Percentiles rank a stretch among this genome's conserved stretches.
phyloP scores from a whole-genome alignment of 371 early-diverging fungal species.

The Dinochytrium kinnereticum region DNA sequence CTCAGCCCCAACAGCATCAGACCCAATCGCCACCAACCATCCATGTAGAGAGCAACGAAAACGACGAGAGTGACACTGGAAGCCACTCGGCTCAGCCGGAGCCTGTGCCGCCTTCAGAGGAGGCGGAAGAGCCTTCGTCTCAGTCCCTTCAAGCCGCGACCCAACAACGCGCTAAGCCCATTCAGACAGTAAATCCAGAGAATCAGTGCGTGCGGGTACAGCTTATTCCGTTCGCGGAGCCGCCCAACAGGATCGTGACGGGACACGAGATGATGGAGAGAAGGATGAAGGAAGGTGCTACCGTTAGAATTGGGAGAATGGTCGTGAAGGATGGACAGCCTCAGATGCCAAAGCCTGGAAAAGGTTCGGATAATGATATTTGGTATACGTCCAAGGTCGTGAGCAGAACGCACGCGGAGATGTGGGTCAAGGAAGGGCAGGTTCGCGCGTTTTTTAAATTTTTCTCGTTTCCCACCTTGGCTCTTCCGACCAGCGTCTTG shows the following conservation, averaged over 20 bases:
- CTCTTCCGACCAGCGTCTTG: no score
- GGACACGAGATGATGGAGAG: constrained; percentile 46
- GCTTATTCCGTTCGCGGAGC: constrained; percentile 50
- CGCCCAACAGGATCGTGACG: constrained; percentile 26
- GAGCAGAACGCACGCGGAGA: constrained; percentile 54
- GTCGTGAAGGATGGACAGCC: constrained; percentile 52
- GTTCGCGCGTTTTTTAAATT: constrained; percentile 29
- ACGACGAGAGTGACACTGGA: not conserved
- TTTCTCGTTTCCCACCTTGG: no score
- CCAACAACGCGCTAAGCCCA: not conserved
- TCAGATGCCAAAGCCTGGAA: constrained; percentile 24
- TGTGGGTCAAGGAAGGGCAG: constrained; percentile 57
- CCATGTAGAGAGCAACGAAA: not conserved
- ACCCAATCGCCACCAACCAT: not conserved
- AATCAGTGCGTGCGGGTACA: constrained; percentile 29
- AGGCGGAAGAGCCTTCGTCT: not conserved
- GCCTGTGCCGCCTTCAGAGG: not conserved
- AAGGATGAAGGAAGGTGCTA: constrained; percentile 43
- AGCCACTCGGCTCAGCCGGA: not conserved
- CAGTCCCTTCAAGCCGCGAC: no score
- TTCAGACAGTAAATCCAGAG: not conserved
- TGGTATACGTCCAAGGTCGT: constrained; percentile 61
- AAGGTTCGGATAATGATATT: constrained; percentile 40
- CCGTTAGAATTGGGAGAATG: constrained; percentile 50
- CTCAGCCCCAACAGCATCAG: not conserved